phyloP scores from a whole-genome alignment of 352 stramenopile species.

The Globisporangium uncinulatum region DNA sequence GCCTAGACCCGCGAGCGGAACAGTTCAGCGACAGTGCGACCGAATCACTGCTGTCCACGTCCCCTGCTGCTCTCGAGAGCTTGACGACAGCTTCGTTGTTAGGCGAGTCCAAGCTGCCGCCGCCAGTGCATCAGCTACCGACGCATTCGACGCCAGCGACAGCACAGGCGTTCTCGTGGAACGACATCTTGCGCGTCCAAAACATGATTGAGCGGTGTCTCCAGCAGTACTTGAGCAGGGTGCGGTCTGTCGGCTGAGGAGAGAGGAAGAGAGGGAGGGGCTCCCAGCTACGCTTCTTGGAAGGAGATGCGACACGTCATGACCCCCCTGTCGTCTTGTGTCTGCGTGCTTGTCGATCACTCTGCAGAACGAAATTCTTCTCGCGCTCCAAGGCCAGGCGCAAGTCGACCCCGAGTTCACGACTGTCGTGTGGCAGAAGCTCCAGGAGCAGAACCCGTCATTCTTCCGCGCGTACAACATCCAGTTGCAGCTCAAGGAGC shows the following conservation, averaged over 20 bases:
- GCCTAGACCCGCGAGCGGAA: not conserved
- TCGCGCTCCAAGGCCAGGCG: constrained; percentile 54
- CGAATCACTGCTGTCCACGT: not conserved
- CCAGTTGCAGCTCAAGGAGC: constrained; percentile 85
- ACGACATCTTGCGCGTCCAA: constrained; percentile 85
- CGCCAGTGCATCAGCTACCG: not conserved
- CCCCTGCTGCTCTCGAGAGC: not conserved
- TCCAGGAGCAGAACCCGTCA: constrained; percentile 87
- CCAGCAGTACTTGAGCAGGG: constrained; percentile 89
- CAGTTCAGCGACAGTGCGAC: not conserved
- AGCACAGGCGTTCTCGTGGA: constrained; percentile 68
- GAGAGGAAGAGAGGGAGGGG: too few species aligned
- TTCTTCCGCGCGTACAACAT: constrained; percentile 87
- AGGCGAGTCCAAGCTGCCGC: not conserved
- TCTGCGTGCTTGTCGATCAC: too few species aligned
- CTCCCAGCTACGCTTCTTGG: too few species aligned
- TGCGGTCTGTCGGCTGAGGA: constrained; percentile 8
- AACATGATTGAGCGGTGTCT: constrained; percentile 89
- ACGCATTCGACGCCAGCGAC: constrained; percentile 4
- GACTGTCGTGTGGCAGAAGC: constrained; percentile 87
- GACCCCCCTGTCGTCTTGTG: not conserved
- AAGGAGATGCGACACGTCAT: too few species aligned
- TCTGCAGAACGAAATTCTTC: constrained; percentile 55
- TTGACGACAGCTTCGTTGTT: not conserved
- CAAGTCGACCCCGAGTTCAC: constrained; percentile 85